Evolutionary conservation across 1,284 basidiomycete genomes (phyloP), one percentile per base, ranked within the genome.

Genomic region (Cystobasidium slooffiae): DNA sequence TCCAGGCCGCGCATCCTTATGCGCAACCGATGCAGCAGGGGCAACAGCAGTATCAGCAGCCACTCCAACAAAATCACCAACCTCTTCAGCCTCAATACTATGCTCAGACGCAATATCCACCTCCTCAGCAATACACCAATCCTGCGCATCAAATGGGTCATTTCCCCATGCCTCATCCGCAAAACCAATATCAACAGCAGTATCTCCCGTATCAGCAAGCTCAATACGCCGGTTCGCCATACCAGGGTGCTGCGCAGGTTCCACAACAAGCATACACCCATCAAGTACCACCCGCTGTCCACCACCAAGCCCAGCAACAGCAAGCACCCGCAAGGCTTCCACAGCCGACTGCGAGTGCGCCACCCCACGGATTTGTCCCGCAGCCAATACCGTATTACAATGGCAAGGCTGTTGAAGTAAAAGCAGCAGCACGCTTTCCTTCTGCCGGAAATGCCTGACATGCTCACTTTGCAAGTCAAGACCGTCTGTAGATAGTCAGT

Each of bases 331-430:
- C 18, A n/a, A 56, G 55, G 8, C 55, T 22, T 14, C 55, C 24
- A 18, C 55, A 37, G n/a, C 16, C 12, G 14, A 1, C 55, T 24
- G 39, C 51, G 18, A 39, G 22, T 44, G 20, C 24, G 7, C 51
- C 39, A 43, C 61, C 61, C 52, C 43, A 37, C 6, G 64, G 64
- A 14, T 66, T 66, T 37, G 39, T 53, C 8, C 51, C 64, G 0
- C 64, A 66, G 24, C 64, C 64, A 39, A 66, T 66, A 20, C 64
- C 64, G 39, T 66, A 66, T n/a, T 66, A 66, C 37, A 66, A 66
- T 53, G 64, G 64, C 12, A 66, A 51, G 51, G 44, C 64, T 18
- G 64, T 66, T 12, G 41, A 66, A 22, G 46, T 66, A 16, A 43
- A 66, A 7, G n/a, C 64, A 9, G 47, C 31, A 31, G 44, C 46